phyloP scores from a whole-genome alignment of 2,329 filamentous ascomycete genomes.

The Magnaporthiopsis incrustans region DNA sequence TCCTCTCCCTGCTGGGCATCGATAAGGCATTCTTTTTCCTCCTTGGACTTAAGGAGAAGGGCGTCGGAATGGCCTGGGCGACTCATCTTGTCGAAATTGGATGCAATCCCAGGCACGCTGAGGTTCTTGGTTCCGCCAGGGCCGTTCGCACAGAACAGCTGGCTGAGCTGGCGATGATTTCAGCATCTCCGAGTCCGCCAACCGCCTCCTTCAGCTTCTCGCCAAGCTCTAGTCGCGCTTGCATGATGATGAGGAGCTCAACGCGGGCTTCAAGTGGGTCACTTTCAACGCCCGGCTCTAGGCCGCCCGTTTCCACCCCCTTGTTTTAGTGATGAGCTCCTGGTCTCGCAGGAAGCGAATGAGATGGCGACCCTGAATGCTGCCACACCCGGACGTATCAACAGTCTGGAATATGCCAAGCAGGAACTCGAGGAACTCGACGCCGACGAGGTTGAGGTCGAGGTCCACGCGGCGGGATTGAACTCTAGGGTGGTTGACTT shows the following conservation, averaged over 20 bases:
- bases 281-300: too few species aligned
- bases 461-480: slow-evolving; percentile 24
- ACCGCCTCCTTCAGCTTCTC: too few species aligned
- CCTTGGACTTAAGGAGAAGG: background rate
- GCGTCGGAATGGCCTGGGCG: background rate
- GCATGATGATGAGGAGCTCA: too few species aligned
- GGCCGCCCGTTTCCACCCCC: too few species aligned
- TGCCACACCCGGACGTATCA: background rate
- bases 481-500: slow-evolving; percentile 20
- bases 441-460: slow-evolving; percentile 24
- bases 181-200: too few species aligned
- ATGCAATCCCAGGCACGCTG: background rate
- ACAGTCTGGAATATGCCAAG: background rate
- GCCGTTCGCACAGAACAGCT: background rate
- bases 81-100: background rate
- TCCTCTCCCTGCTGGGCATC: slow-evolving; percentile 12
- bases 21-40: slow-evolving; percentile 17
- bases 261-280: too few species aligned
- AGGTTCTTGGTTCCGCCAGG: background rate
- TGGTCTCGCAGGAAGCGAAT: too few species aligned
- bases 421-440: background rate
- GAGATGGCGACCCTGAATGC: background rate
- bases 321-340: too few species aligned
- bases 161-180: too few species aligned
- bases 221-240: too few species aligned